Evolutionary conservation across 1,284 basidiomycete genomes (phyloP).

Genomic region (Tylopilus orsonianus): DNA sequence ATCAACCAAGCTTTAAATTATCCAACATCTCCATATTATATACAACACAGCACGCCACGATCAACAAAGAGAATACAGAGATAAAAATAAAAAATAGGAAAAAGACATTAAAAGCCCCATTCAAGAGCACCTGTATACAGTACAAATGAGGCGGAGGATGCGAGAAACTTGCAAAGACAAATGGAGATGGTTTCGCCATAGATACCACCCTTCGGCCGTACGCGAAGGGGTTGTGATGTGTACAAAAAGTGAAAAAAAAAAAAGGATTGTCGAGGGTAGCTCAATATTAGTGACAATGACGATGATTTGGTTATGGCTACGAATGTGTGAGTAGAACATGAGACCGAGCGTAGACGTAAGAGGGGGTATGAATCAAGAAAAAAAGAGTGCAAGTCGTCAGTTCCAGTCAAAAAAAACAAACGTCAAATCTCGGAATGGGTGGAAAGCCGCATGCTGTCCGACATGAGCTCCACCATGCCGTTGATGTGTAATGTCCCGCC

Average conservation of each 20-base stretch:
- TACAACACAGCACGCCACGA: background rate
- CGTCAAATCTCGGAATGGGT: slow-evolving; percentile 17
- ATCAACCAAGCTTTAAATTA: background rate
- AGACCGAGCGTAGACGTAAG: background rate
- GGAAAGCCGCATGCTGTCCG: slow-evolving; percentile 45
- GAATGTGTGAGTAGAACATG: background rate
- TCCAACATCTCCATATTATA: slow-evolving; percentile 6
- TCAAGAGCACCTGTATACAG: slow-evolving; percentile 2
- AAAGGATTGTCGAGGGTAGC: slow-evolving; percentile 4
- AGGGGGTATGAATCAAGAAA: background rate
- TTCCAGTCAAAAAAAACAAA: background rate
- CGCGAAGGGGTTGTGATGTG: slow-evolving; percentile 13
- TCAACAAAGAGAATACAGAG: background rate
- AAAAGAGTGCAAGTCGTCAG: background rate
- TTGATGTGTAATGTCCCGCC: slow-evolving; percentile 68
- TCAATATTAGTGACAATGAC: background rate
- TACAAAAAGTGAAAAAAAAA: slow-evolving; percentile 1
- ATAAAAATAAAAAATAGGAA: background rate
- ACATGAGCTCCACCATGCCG: slow-evolving; percentile 39
- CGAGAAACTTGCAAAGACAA: background rate
- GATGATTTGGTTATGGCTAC: background rate
- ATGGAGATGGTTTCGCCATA: slow-evolving; percentile 10
- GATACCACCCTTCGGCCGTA: slow-evolving; percentile 11
- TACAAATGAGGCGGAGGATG: background rate
- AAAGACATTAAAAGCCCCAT: slow-evolving; percentile 5